phyloP scores from a whole-genome alignment of 2,329 filamentous ascomycete genomes.

The Amesomyces nigricolor region DNA sequence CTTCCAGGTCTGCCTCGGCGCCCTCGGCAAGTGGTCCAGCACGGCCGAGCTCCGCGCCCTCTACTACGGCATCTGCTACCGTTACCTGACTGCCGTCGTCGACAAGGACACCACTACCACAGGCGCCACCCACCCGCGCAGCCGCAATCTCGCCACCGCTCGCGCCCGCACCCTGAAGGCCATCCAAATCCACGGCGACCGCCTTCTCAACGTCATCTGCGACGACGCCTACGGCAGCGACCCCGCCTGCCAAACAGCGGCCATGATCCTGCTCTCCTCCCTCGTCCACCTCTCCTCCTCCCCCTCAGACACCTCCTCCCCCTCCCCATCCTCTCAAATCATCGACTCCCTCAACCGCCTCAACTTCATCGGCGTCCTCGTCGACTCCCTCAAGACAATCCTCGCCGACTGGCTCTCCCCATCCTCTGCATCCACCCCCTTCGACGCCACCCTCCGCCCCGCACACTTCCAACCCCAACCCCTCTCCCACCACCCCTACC shows the following conservation, averaged over 20 bases:
- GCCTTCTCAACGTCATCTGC: constrained; percentile 78
- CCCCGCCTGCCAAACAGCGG: constrained; percentile 74
- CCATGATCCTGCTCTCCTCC: constrained; percentile 75
- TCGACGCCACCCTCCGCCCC: neutral
- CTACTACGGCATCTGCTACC: constrained; percentile 88
- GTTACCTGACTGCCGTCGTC: constrained; percentile 69
- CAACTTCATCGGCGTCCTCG: constrained; percentile 85
- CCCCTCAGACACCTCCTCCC: constrained; percentile 35
- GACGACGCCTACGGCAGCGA: constrained; percentile 89
- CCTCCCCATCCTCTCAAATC: constrained; percentile 70
- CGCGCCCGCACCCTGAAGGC: constrained; percentile 64
- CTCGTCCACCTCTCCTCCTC: constrained; percentile 62
- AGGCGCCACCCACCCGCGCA: neutral
- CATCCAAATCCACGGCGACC: constrained; percentile 62
- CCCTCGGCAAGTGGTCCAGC: constrained; percentile 68
- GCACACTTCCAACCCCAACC: neutral
- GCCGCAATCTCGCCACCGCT: constrained; percentile 41
- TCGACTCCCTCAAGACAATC: constrained; percentile 78
- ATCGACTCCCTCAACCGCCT: constrained; percentile 75
- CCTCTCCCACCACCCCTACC: constrained; percentile 33
- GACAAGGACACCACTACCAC: constrained; percentile 33
- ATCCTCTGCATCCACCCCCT: constrained; percentile 30
- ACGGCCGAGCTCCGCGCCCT: constrained; percentile 69
- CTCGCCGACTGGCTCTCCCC: constrained; percentile 64
- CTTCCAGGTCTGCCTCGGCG: constrained; percentile 79